Conservation (phyloP, 2,329 filamentous ascomycete species). For the Aureobasidium zeae region DNA sequence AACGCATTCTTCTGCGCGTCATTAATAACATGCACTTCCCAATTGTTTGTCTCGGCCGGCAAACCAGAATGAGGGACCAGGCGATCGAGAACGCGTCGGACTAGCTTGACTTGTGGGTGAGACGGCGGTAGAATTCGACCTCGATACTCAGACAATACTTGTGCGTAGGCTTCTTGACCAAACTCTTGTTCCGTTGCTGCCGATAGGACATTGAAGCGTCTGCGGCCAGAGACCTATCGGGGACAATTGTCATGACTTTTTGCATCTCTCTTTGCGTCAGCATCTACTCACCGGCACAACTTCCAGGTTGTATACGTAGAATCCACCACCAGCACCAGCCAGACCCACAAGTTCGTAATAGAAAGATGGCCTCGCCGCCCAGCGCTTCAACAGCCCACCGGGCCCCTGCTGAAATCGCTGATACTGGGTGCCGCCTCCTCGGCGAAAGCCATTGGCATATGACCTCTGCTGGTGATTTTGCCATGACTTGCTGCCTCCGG, state of each 20-base stretch:
- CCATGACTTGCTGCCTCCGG: background rate
- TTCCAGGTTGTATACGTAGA: conserved; percentile 63
- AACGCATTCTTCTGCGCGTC: conserved; percentile 61
- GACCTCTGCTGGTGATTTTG: conserved; percentile 2
- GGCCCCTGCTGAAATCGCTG: conserved; percentile 25
- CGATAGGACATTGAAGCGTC: conserved; percentile 62
- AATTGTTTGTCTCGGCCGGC: conserved; percentile 40
- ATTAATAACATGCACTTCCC: conserved; percentile 70
- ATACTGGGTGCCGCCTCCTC: conserved; percentile 23
- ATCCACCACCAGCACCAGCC: conserved; percentile 37
- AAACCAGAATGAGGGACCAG: conserved; percentile 60
- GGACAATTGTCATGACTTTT: background rate
- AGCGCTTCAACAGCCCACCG: conserved; percentile 24
- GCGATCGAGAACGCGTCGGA: conserved; percentile 55
- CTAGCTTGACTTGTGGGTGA: conserved; percentile 48
- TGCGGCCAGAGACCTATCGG: conserved; percentile 52
- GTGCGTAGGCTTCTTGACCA: conserved; percentile 46
- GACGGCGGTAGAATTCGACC: conserved; percentile 49
- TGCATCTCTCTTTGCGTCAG: background rate
- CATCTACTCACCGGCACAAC: conserved; percentile 48
- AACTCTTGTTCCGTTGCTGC: conserved; percentile 46
- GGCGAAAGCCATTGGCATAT: conserved; percentile 5
- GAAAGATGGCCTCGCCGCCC: conserved; percentile 38
- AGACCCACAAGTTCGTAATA: conserved; percentile 38
- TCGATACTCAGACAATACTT: conserved; percentile 47